Evolutionary conservation across 192 early-diverging fungal species (phyloP).

Genomic region (Entophlyctis luteolus): DNA sequence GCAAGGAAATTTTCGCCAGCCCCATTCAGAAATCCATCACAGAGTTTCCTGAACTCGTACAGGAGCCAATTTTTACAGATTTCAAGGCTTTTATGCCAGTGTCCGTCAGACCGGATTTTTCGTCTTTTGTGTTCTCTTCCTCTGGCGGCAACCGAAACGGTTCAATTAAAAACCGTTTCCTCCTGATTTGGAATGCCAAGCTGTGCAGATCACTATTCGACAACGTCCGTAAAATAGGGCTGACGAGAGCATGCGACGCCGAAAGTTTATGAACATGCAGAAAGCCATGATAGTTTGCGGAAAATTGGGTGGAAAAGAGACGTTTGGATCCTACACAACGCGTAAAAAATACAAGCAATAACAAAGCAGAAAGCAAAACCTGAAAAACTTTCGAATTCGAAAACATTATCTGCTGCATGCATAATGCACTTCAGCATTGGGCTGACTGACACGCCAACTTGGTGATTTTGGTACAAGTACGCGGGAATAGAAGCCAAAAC

Average conservation of each 20-base stretch:
- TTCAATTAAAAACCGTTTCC: constrained; percentile 90
- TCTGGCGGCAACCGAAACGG: constrained; percentile 94
- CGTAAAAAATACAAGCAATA: neutral
- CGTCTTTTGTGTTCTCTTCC: too few species aligned
- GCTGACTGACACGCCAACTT: constrained; percentile 20
- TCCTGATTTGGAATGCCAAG: constrained; percentile 80
- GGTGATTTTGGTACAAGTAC: constrained; percentile 60
- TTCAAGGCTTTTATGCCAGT: too few species aligned
- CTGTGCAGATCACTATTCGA: constrained; percentile 28
- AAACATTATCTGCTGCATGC: constrained; percentile 78
- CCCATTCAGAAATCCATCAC: too few species aligned
- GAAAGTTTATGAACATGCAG: constrained; percentile 82
- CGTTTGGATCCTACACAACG: constrained; percentile 15
- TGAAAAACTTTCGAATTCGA: constrained; percentile 92
- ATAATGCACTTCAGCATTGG: constrained; percentile 63
- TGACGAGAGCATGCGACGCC: constrained; percentile 68
- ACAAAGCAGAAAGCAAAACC: constrained; percentile 7
- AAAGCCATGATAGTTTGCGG: constrained; percentile 80
- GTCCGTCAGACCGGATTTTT: too few species aligned
- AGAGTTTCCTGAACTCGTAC: too few species aligned
- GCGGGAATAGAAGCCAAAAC: constrained; percentile 80
- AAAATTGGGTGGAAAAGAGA: constrained; percentile 42
- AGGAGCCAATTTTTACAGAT: too few species aligned
- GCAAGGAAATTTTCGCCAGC: too few species aligned
- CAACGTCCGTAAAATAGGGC: constrained; percentile 40